A percentile compares a stretch with the other conserved stretches of the same genome.
Conservation (phyloP, 306 rosid species). For the Dalbergia oliveri region DNA sequence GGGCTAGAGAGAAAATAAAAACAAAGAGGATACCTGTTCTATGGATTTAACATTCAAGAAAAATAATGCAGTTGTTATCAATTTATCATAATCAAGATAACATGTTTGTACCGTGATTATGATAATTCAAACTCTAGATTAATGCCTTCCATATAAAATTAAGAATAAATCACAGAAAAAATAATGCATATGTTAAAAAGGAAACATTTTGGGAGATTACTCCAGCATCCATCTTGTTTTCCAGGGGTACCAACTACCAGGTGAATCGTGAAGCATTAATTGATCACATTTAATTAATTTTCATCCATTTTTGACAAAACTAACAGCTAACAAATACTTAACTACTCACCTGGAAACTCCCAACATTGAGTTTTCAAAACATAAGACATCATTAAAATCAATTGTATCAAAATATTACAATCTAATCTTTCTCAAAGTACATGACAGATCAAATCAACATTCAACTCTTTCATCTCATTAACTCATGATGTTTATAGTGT, state of each 20-base stretch:
- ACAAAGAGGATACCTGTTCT: background rate
- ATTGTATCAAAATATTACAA: background rate
- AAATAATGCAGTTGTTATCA: background rate
- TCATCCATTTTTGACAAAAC: background rate
- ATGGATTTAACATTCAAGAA: constrained; percentile 28
- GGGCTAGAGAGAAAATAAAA: constrained; percentile 2
- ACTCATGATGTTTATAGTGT: background rate
- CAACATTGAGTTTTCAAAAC: background rate
- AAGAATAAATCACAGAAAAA: background rate
- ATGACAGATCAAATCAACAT: background rate
- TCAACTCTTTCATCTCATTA: background rate
- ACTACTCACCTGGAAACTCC: background rate
- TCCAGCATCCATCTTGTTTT: background rate
- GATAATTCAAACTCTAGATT: background rate
- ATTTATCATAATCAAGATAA: background rate
- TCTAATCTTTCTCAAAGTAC: constrained; percentile 15
- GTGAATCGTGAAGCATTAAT: background rate
- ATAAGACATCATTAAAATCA: background rate
- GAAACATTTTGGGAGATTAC: background rate
- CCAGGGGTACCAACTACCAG: background rate
- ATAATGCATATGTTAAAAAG: constrained; percentile 16
- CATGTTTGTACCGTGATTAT: background rate
- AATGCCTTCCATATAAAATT: background rate
- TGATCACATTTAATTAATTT: background rate
- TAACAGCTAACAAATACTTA: background rate